Percentiles rank a stretch among this genome's conserved stretches.
phyloP scores from a whole-genome alignment of 106 monocot species.

The Gastrodia elata region DNA sequence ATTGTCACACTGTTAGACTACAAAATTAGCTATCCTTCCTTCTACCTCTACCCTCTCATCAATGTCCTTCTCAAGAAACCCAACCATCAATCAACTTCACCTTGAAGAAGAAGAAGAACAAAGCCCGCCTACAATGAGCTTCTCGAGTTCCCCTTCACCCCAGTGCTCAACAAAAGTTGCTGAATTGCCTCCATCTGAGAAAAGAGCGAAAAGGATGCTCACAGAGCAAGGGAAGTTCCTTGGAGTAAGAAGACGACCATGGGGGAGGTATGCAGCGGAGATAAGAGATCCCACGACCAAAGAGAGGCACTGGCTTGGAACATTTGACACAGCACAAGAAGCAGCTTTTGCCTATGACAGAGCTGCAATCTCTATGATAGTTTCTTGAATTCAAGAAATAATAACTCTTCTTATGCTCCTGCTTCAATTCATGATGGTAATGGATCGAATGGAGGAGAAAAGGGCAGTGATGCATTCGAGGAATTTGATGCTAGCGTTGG shows the following conservation, averaged over 20 bases:
- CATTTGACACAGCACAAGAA: conserved; percentile 74
- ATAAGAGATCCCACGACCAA: conserved; percentile 67
- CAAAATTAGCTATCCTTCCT: neutral
- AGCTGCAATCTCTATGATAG: conserved; percentile 65
- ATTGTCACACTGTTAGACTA: neutral
- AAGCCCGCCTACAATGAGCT: neutral
- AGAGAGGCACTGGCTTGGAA: conserved; percentile 68
- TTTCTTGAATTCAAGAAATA: conserved; percentile 42
- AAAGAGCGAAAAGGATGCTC: conserved; percentile 41
- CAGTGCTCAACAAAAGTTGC: neutral
- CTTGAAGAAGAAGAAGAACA: neutral
- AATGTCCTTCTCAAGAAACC: neutral
- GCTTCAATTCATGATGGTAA: no score
- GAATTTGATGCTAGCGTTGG: no score
- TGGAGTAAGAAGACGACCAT: conserved; percentile 56
- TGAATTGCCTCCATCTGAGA: conserved; percentile 29
- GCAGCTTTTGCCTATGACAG: conserved; percentile 66
- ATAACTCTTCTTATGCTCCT: conserved; percentile 1
- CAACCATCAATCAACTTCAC: neutral
- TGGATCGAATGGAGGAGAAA: no score
- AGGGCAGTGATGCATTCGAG: no score
- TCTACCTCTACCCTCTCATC: neutral
- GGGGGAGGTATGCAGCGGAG: conserved; percentile 72
- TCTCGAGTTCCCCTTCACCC: neutral
- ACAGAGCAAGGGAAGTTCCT: conserved; percentile 59